Evolutionary conservation across 2,329 filamentous ascomycete species (phyloP), one percentile per base, ranked within the genome.

Genomic region (Sporothrix protearum): DNA sequence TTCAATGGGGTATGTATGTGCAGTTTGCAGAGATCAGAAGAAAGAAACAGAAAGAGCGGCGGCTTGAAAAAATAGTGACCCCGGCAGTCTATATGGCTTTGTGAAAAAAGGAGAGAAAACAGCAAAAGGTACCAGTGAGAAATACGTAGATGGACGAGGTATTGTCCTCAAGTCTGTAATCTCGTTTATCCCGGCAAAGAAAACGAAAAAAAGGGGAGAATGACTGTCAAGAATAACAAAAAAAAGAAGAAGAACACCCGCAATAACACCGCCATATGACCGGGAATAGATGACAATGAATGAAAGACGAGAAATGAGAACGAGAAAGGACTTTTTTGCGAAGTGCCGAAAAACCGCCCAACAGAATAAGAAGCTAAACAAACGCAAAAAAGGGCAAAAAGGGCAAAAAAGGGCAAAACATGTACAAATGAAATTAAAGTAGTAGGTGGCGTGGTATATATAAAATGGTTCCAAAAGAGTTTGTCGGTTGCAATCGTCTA

Each of bases 401-500:
- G n/a, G 14, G 14, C 14, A 14, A 47, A 47, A 33, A 36, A 47
- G 8, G 33, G 45, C 47, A 14, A 8, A 67, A 42, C 16, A 49
- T 22, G 59, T 22, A 72, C 68, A 71, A 71, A 72, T 51, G 42
- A 71, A 68, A 45, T 57, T 66, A 66, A 66, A 12, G 42, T 33
- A 66, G 39, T 47, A 22, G 14, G 53, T 10, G 36, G 39, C 19
- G 33, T 68, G 25, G 45, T 64, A 51, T 55, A 22, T 63, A 51
- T 67, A 68, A 36, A 42, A 22, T 51, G n/a, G 36, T 30, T 73
- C 14, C 14, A 14, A 47, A 19, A 64, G 45, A 57, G 22, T 16
- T 22, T 30, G 25, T 33, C 33, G 12, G 45, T 25, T 25, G 10
- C 9, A 30, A 28, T 28, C n/a, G 14, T 28, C 80, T 82, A 90